A percentile compares a stretch with the other conserved stretches of the same genome.
Conservation (phyloP, 164 flowering plant species). For the Magnolia kwangsiensis region DNA sequence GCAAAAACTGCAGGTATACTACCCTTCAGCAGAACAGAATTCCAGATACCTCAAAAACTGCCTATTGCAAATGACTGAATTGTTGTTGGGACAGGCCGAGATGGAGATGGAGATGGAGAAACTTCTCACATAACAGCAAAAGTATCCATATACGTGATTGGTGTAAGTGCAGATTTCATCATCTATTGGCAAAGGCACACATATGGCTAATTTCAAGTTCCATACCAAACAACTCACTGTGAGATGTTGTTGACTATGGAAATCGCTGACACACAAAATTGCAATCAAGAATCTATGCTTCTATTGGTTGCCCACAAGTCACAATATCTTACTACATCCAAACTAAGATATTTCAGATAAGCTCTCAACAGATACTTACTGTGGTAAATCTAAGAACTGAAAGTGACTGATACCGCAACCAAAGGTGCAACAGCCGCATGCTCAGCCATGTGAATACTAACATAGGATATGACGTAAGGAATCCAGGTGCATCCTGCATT, state of each 20-base stretch:
- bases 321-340: not conserved
- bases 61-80: not conserved
- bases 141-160: not conserved
- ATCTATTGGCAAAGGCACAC: not conserved
- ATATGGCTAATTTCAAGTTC: not conserved
- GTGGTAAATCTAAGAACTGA: slow-evolving; percentile 69
- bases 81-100: not conserved
- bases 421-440: slow-evolving; percentile 78
- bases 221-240: too few relatives aligned
- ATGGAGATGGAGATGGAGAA: not conserved
- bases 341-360: not conserved
- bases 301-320: not conserved
- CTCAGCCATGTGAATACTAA: slow-evolving; percentile 59
- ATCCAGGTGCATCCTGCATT: slow-evolving; percentile 67
- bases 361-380: slow-evolving; percentile 32
- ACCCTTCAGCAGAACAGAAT: too few relatives aligned
- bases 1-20: too few relatives aligned
- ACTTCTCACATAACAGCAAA: not conserved
- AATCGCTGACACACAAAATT: not conserved
- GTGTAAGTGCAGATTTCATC: not conserved
- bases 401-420: slow-evolving; percentile 85
- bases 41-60: too few relatives aligned
- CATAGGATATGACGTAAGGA: slow-evolving; percentile 51
- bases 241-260: too few relatives aligned
- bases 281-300: not conserved